Evolutionary conservation across 2,329 filamentous ascomycete genomes (phyloP).

Genomic region (Seiridium cupressi): DNA sequence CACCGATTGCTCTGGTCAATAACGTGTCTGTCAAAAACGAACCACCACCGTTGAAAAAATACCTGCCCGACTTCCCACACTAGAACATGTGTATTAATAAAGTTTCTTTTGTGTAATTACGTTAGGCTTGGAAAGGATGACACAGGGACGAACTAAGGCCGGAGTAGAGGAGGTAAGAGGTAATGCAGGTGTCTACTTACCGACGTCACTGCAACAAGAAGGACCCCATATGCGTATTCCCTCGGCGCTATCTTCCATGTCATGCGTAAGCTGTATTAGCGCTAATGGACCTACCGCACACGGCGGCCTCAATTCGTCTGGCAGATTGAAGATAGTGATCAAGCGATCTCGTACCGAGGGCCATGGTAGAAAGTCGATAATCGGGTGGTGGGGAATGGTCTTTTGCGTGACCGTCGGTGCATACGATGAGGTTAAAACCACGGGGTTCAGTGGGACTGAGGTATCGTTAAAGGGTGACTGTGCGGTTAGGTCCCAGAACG

Average conservation of each 20-base stretch:
- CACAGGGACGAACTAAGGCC: no score
- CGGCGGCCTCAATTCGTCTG: conserved; percentile 42
- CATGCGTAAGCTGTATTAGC: conserved; percentile 51
- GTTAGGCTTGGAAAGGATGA: no score
- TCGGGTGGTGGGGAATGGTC: conserved; percentile 52
- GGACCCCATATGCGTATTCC: conserved; percentile 48
- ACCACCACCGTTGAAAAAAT: conserved; percentile 62
- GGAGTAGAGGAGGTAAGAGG: no score
- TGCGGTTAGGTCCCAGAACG: conserved; percentile 45
- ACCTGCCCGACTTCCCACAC: conserved; percentile 58
- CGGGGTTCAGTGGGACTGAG: conserved; percentile 23
- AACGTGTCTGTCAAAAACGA: conserved; percentile 52
- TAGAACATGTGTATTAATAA: conserved; percentile 7
- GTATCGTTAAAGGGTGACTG: conserved; percentile 42
- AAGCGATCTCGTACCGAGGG: conserved; percentile 50
- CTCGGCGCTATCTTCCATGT: conserved; percentile 54
- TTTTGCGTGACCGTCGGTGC: conserved; percentile 50
- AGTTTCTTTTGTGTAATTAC: no score
- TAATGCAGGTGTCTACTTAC: conserved; percentile 30
- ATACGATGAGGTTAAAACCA: conserved; percentile 43
- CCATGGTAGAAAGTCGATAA: conserved; percentile 59
- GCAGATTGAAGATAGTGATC: conserved; percentile 47
- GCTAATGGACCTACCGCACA: conserved; percentile 44
- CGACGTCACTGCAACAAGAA: conserved; percentile 31
- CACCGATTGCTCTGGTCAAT: conserved; percentile 53